These are phyloP conservation scores for Rhodamnia rubescens DNA, from an alignment of 345 rosid species.

Conservation along the genomic window DNA sequence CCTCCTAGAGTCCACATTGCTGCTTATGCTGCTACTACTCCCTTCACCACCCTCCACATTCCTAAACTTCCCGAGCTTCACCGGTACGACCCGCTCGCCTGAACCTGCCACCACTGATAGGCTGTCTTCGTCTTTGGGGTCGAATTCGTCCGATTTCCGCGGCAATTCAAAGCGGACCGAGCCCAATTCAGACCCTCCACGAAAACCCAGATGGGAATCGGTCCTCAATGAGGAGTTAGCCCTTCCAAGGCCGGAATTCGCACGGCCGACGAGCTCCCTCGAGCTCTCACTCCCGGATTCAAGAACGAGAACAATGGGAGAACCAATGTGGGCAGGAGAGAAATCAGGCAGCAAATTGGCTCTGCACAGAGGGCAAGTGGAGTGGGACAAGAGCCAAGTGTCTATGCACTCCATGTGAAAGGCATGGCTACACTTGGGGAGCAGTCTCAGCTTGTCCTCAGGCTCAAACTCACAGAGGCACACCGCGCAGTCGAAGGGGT, in stretches of 20 bases:
- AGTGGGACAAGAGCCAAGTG: constrained; percentile 97
- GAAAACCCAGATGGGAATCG: constrained; percentile 29
- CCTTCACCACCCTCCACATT: constrained; percentile 58
- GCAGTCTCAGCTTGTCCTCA: constrained; percentile 81
- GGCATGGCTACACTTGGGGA: constrained; percentile 98
- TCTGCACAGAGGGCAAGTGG: constrained; percentile 93
- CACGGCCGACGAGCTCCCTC: constrained; percentile 46
- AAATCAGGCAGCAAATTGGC: constrained; percentile 61
- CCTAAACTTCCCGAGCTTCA: constrained; percentile 83
- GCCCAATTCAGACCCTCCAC: constrained; percentile 24
- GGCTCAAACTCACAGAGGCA: constrained; percentile 88
- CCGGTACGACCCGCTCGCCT: constrained; percentile 61
- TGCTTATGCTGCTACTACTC: constrained; percentile 17
- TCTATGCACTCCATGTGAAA: constrained; percentile 97
- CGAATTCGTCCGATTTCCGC: constrained; percentile 13
- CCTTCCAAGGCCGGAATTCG: constrained; percentile 15
- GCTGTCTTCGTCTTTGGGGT: background rate
- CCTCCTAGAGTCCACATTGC: constrained; percentile 50
- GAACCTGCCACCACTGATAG: constrained; percentile 1
- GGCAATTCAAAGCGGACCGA: constrained; percentile 28
- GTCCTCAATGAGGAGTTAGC: constrained; percentile 18
- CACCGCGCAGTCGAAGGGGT: constrained; percentile 96
- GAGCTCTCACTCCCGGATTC: constrained; percentile 89
- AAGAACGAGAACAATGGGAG: constrained; percentile 70
- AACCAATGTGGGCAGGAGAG: constrained; percentile 26